A percentile compares a stretch with the other conserved stretches of the same genome.
Evolutionary conservation across 106 monocot species (phyloP).

Genomic region (Allium sativum): DNA sequence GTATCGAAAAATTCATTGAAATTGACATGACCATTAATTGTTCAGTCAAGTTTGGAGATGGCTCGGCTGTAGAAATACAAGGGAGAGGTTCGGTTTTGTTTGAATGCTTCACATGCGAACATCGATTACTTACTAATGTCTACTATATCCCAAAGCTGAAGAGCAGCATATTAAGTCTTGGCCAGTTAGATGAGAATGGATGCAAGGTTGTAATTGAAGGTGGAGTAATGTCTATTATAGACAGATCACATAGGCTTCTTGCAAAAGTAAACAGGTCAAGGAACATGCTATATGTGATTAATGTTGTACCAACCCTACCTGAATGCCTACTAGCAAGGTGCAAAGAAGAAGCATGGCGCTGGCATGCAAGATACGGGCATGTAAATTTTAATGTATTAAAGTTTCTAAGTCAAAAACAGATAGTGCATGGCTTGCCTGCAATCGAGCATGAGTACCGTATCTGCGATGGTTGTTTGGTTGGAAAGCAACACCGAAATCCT

Average conservation of each 20-base stretch:
- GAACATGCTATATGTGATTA: not conserved
- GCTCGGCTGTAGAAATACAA: not conserved
- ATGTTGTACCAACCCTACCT: not conserved
- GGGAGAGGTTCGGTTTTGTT: not conserved
- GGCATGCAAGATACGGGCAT: constrained; percentile 11
- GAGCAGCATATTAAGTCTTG: not conserved
- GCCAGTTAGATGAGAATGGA: constrained; percentile 1
- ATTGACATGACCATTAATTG: not conserved
- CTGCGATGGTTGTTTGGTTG: constrained; percentile 11
- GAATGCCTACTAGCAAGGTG: not conserved
- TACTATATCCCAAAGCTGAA: not conserved
- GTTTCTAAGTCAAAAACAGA: not conserved
- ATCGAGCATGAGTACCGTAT: constrained; percentile 8
- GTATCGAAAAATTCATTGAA: not conserved
- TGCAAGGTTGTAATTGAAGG: constrained; percentile 1
- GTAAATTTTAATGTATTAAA: constrained; percentile 3
- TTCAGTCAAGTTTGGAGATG: constrained; percentile 1
- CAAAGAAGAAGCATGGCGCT: constrained; percentile 4
- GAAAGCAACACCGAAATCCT: constrained; percentile 8
- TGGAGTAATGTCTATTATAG: not conserved
- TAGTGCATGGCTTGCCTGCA: constrained; percentile 1
- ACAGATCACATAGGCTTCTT: not conserved
- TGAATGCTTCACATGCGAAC: not conserved
- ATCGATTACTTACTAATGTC: not conserved
- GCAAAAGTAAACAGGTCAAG: not conserved